Percentiles rank a stretch among this genome's conserved stretches.
Conservation (phyloP, 495 filamentous ascomycete genomes). For the Penicillium flavigenum region DNA sequence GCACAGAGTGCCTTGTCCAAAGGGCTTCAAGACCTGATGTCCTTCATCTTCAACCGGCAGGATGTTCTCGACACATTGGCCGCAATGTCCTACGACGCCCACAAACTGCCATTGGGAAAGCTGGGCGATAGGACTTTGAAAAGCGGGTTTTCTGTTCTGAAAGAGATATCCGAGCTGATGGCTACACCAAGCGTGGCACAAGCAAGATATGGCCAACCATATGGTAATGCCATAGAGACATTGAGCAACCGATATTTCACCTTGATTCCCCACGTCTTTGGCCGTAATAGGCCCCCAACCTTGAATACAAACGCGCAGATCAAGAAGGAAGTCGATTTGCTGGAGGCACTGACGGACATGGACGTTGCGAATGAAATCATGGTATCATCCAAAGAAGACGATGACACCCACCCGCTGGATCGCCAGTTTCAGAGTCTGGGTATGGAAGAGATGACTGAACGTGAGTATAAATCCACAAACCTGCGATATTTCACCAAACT, state of each 20-base stretch:
- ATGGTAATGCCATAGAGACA: constrained; percentile 47
- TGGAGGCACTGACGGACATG: constrained; percentile 80
- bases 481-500: neutral
- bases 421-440: constrained; percentile 67
- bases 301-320: constrained; percentile 55
- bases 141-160: constrained; percentile 68
- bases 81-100: constrained; percentile 69
- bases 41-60: constrained; percentile 76
- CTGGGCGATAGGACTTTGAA: constrained; percentile 73
- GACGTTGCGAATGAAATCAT: constrained; percentile 76
- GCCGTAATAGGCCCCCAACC: constrained; percentile 66
- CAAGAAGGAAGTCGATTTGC: constrained; percentile 71
- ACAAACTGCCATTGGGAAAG: constrained; percentile 80
- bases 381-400: constrained; percentile 55
- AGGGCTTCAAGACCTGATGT: constrained; percentile 64
- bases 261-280: constrained; percentile 78
- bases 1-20: constrained; percentile 55
- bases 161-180: constrained; percentile 67
- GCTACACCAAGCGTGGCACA: constrained; percentile 47
- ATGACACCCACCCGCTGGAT: constrained; percentile 63
- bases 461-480: constrained; percentile 2
- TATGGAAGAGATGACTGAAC: constrained; percentile 65
- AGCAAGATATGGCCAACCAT: constrained; percentile 44
- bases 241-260: constrained; percentile 77
- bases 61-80: constrained; percentile 63